phyloP scores from a whole-genome alignment of 1,284 basidiomycete species.

The Peniophora sp. region DNA sequence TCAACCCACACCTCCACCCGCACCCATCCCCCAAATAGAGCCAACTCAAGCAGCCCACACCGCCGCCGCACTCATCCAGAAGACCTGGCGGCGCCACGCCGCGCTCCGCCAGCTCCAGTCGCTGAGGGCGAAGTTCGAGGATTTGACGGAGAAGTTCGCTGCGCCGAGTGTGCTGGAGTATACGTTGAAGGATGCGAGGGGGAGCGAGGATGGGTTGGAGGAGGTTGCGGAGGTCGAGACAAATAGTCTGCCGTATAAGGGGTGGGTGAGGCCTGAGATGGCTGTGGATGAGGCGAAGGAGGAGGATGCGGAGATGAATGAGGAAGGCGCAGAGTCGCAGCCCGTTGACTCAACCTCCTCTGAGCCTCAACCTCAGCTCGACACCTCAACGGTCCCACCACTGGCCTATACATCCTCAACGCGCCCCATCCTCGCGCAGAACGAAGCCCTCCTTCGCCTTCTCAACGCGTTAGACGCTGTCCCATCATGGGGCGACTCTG shows the following conservation, averaged over 20 bases:
- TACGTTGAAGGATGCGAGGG: not conserved
- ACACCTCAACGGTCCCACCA: not conserved
- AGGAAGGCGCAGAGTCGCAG: not conserved
- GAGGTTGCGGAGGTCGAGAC: not conserved
- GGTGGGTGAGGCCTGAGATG: not conserved
- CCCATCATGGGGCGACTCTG: not conserved
- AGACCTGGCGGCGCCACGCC: not conserved
- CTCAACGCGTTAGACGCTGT: constrained; percentile 1
- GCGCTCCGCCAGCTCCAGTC: not conserved
- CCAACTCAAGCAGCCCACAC: not conserved
- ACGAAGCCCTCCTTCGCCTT: not conserved
- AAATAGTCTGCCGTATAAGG: not conserved
- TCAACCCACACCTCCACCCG: not conserved
- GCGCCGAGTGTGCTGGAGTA: not conserved
- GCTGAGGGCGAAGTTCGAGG: not conserved
- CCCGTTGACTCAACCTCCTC: not conserved
- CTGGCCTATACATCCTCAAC: not conserved
- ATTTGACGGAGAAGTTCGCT: not conserved
- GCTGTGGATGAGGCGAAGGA: not conserved
- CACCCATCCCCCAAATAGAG: not conserved
- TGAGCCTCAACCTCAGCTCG: not conserved
- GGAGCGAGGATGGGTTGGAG: not conserved
- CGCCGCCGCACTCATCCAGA: not conserved
- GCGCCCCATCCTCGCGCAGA: not conserved
- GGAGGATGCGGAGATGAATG: not conserved